These are phyloP conservation scores for Pseudogymnoascus sp. DNA, from an alignment of 2,329 filamentous ascomycete species.

Conservation along the genomic window DNA sequence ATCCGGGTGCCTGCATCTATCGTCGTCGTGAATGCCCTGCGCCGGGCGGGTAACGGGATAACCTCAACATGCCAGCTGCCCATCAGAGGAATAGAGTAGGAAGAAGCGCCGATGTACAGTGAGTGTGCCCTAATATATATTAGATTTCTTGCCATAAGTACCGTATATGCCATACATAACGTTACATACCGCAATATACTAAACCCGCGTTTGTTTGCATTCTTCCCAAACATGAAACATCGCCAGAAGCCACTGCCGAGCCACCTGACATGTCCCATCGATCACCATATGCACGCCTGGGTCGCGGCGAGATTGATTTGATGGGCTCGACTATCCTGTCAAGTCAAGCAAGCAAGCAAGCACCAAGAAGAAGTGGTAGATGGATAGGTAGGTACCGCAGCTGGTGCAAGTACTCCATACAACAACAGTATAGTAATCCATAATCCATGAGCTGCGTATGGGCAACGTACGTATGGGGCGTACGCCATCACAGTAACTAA, in stretches of 20 bases:
- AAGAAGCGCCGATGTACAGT: not conserved
- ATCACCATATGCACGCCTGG: not conserved
- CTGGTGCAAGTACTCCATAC: not conserved
- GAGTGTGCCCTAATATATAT: not conserved
- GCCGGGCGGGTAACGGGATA: not conserved
- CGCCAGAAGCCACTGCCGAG: constrained; percentile 1
- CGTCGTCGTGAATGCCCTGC: no score
- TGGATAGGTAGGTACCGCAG: not conserved
- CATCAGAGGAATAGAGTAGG: not conserved
- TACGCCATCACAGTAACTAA: not conserved
- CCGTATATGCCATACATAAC: not conserved
- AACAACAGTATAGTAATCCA: not conserved
- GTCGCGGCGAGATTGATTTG: not conserved
- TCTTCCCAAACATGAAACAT: not conserved
- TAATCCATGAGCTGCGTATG: not conserved
- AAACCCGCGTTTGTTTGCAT: not conserved
- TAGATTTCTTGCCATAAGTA: not conserved
- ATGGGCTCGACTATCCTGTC: not conserved
- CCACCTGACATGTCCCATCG: constrained; percentile 6
- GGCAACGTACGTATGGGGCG: not conserved
- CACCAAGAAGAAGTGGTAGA: not conserved
- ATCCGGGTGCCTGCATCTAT: not conserved
- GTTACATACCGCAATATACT: not conserved
- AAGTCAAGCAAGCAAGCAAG: not conserved
- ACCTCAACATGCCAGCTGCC: not conserved